These are phyloP conservation scores for Hansfordia pulvinata DNA, from an alignment of 2,329 filamentous ascomycete species.

Conservation along the genomic window DNA sequence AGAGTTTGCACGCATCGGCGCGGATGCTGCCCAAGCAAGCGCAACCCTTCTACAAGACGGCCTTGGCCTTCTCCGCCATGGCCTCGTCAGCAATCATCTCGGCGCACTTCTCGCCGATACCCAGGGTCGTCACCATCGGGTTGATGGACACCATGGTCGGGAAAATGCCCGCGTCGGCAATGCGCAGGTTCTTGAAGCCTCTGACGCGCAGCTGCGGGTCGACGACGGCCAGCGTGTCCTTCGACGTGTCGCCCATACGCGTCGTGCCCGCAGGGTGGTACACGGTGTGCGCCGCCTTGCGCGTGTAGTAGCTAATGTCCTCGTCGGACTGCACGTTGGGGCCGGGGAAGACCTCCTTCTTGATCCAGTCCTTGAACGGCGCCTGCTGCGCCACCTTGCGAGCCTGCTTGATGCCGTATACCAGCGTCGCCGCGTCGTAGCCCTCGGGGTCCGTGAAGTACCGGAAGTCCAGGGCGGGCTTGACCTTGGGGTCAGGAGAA, in stretches of 20 bases:
- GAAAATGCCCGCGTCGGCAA: slow-evolving; percentile 80
- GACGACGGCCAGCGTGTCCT: slow-evolving; percentile 66
- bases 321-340: slow-evolving; percentile 63
- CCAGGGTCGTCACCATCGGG: slow-evolving; percentile 81
- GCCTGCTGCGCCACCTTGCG: slow-evolving; percentile 61
- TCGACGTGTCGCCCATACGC: slow-evolving; percentile 67
- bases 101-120: slow-evolving; percentile 69
- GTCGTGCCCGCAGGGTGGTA: slow-evolving; percentile 85
- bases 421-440: slow-evolving; percentile 72
- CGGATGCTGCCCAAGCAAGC: not conserved
- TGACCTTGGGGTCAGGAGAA: slow-evolving; percentile 59
- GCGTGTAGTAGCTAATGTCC: slow-evolving; percentile 68
- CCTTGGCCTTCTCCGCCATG: slow-evolving; percentile 28
- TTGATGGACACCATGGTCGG: slow-evolving; percentile 79
- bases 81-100: slow-evolving; percentile 70
- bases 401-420: slow-evolving; percentile 64
- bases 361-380: slow-evolving; percentile 74
- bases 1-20: not conserved
- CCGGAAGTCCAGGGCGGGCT: slow-evolving; percentile 75
- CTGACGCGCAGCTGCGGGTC: slow-evolving; percentile 59
- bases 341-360: slow-evolving; percentile 68
- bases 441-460: slow-evolving; percentile 82
- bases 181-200: slow-evolving; percentile 59
- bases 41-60: slow-evolving; percentile 12
- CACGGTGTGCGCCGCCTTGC: slow-evolving; percentile 72